Conservation (phyloP, 352 stramenopile genomes). For the Discostella stelligera region DNA sequence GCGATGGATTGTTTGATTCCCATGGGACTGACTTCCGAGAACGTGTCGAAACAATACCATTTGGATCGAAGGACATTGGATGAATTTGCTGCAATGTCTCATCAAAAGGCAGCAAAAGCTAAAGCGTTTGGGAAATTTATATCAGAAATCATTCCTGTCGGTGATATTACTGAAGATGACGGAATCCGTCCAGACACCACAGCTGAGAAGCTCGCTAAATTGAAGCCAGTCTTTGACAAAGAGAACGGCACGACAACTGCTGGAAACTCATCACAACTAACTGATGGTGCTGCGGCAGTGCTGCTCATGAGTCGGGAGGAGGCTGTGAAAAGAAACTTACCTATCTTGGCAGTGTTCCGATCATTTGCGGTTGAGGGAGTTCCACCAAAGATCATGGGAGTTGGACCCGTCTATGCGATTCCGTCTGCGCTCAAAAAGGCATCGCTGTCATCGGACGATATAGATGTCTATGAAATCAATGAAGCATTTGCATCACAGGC, state of each 20-base stretch:
- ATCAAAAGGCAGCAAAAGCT: conserved; percentile 53
- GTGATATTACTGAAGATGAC: conserved; percentile 49
- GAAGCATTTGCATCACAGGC: conserved; percentile 85
- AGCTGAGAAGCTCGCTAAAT: conserved; percentile 51
- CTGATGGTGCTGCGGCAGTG: conserved; percentile 83
- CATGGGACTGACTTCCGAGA: conserved; percentile 69
- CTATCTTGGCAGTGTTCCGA: conserved; percentile 75
- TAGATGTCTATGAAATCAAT: conserved; percentile 87
- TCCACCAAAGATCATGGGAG: conserved; percentile 83
- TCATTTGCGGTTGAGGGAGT: conserved; percentile 77
- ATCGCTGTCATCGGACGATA: conserved; percentile 66
- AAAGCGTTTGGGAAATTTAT: conserved; percentile 44
- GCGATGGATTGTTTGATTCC: conserved; percentile 80
- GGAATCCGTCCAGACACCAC: conserved; percentile 68
- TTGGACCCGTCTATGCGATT: conserved; percentile 83
- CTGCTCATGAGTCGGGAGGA: conserved; percentile 81
- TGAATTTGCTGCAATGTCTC: conserved; percentile 51
- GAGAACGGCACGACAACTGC: conserved; percentile 78
- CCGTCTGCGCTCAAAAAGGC: conserved; percentile 69
- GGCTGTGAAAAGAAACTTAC: conserved; percentile 59
- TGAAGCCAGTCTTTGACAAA: conserved; percentile 68
- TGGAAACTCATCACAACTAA: conserved; percentile 83
- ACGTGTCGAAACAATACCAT: conserved; percentile 52
- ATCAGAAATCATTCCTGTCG: conserved; percentile 58
- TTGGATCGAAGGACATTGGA: conserved; percentile 53